Evolutionary conservation across 2,329 filamentous ascomycete genomes (phyloP).

Genomic region (Onygenales sp.): DNA sequence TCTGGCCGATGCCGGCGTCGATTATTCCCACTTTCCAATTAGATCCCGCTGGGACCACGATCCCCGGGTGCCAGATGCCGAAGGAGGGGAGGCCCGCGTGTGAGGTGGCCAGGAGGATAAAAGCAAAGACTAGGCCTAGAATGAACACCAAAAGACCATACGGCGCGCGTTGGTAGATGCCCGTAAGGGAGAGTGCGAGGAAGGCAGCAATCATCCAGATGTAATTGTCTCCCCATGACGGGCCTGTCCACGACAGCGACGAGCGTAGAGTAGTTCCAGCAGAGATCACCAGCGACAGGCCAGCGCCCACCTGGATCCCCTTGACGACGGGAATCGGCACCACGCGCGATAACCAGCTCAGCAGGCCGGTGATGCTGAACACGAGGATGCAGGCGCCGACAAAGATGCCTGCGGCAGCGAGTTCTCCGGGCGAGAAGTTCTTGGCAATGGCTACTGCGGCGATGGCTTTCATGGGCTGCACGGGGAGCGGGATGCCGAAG

Average conservation of each 20-base stretch:
- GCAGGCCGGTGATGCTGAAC: constrained; percentile 69
- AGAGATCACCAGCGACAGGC: constrained; percentile 70
- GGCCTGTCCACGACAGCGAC: constrained; percentile 57
- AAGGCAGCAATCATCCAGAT: constrained; percentile 70
- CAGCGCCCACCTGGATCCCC: constrained; percentile 89
- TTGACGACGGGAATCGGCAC: constrained; percentile 85
- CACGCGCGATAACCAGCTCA: constrained; percentile 61
- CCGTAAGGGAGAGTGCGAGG: constrained; percentile 58
- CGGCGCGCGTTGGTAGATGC: constrained; percentile 56
- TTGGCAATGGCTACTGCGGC: constrained; percentile 77
- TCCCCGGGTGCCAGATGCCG: constrained; percentile 50
- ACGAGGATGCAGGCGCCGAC: constrained; percentile 65
- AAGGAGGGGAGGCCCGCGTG: constrained; percentile 41
- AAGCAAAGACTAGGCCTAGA: constrained; percentile 58
- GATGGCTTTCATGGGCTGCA: constrained; percentile 87
- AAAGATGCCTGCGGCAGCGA: constrained; percentile 73
- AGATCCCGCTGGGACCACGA: constrained; percentile 36
- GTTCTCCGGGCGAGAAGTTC: constrained; percentile 57
- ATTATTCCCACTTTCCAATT: constrained; percentile 48
- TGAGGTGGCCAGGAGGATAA: constrained; percentile 26
- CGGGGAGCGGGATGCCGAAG: constrained; percentile 83
- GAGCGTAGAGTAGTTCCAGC: constrained; percentile 61
- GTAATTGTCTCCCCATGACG: constrained; percentile 65
- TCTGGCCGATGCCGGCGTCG: constrained; percentile 69
- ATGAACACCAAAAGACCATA: constrained; percentile 68